Conservation (phyloP, 768 basidiomycete genomes). For the Sarcomyxa edulis region DNA sequence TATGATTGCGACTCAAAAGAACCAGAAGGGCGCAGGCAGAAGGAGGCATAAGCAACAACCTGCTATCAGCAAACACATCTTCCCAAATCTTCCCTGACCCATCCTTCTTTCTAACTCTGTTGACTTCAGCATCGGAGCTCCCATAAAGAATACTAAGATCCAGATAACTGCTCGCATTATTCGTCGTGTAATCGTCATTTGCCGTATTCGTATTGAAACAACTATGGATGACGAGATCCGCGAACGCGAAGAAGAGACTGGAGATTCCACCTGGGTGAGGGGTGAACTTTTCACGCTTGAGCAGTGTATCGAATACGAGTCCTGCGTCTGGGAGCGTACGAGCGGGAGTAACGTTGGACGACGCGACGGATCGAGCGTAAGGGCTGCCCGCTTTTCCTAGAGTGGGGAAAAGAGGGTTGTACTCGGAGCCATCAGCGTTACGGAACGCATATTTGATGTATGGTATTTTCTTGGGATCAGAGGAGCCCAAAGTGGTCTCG, state of each 20-base stretch:
- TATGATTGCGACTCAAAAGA: constrained; percentile 69
- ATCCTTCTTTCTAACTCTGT: constrained; percentile 52
- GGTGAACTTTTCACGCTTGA: constrained; percentile 43
- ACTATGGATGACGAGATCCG: constrained; percentile 68
- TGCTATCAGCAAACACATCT: constrained; percentile 65
- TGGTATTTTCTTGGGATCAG: constrained; percentile 10
- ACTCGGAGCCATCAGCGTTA: constrained; percentile 54
- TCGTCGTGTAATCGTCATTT: constrained; percentile 42
- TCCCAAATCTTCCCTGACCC: constrained; percentile 64
- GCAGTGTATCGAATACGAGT: constrained; percentile 66
- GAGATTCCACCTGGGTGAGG: constrained; percentile 68
- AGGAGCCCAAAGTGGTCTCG: too few relatives aligned
- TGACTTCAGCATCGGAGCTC: constrained; percentile 37
- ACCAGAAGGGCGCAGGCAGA: constrained; percentile 62
- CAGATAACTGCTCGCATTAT: constrained; percentile 67
- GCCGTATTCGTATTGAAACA: constrained; percentile 64
- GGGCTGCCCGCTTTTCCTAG: constrained; percentile 59
- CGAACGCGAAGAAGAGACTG: constrained; percentile 74
- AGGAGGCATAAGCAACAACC: constrained; percentile 71
- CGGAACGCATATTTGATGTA: constrained; percentile 47
- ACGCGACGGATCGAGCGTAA: constrained; percentile 64
- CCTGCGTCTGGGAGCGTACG: constrained; percentile 57
- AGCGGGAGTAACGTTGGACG: constrained; percentile 33
- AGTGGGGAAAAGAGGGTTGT: constrained; percentile 48
- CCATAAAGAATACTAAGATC: constrained; percentile 77